Evolutionary conservation across 2,329 filamentous ascomycete genomes (phyloP).

Genomic region (Fusarium graminum): DNA sequence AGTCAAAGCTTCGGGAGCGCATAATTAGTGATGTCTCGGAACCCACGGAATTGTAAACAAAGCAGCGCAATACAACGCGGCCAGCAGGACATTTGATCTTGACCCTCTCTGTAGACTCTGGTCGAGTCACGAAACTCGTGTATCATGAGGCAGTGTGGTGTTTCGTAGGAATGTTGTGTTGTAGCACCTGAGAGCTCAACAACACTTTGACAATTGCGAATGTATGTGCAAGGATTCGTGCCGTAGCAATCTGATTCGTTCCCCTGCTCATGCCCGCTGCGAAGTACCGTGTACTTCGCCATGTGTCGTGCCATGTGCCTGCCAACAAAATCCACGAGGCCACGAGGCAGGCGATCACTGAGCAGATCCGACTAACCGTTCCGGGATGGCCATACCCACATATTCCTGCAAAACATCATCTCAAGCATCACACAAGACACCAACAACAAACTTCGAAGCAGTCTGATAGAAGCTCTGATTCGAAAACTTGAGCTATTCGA

Average conservation of each 20-base stretch:
- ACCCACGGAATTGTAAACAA: constrained; percentile 10
- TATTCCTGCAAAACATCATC: constrained; percentile 24
- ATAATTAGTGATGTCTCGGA: constrained; percentile 1
- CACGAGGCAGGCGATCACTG: constrained; percentile 38
- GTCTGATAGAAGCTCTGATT: constrained; percentile 1
- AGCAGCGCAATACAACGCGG: background rate
- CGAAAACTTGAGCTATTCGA: background rate
- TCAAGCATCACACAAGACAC: constrained; percentile 21
- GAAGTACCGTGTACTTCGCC: constrained; percentile 48
- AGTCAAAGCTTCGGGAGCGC: constrained; percentile 1
- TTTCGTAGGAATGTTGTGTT: constrained; percentile 8
- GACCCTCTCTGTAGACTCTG: background rate
- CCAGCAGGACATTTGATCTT: background rate
- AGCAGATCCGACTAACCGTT: constrained; percentile 45
- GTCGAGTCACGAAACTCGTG: constrained; percentile 13
- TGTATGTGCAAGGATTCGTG: constrained; percentile 33
- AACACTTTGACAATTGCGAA: constrained; percentile 8
- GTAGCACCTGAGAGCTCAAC: constrained; percentile 2
- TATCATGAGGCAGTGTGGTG: constrained; percentile 5
- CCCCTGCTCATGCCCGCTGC: constrained; percentile 34
- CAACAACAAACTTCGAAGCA: constrained; percentile 1
- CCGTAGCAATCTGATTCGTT: constrained; percentile 14
- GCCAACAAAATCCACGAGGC: constrained; percentile 6
- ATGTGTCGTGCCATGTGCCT: constrained; percentile 42
- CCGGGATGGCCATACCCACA: constrained; percentile 41